A percentile compares a stretch with the other conserved stretches of the same genome.
Evolutionary conservation across 495 filamentous ascomycete genomes (phyloP).

Genomic region (Apodospora peruviana): DNA sequence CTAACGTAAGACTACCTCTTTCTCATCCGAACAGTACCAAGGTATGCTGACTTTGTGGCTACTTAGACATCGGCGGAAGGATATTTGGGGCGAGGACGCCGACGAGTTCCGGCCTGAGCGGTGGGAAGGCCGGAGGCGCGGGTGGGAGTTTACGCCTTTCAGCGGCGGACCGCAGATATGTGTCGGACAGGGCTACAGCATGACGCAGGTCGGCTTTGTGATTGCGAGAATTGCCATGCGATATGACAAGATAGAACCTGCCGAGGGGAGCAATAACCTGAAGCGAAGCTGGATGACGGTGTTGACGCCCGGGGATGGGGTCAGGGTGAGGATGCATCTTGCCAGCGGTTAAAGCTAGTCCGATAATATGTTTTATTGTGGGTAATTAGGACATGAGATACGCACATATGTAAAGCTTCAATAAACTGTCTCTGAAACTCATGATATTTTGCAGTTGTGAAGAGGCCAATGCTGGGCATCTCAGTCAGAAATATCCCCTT

Average conservation of each 20-base stretch:
- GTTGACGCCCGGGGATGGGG: background rate
- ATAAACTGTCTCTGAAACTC: no score
- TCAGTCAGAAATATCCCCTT: no score
- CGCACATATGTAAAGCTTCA: no score
- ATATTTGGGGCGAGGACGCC: constrained; percentile 32
- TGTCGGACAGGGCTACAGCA: constrained; percentile 1
- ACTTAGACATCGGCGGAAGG: constrained; percentile 26
- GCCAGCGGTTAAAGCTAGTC: no score
- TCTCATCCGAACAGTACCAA: background rate
- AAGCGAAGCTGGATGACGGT: constrained; percentile 3
- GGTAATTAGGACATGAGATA: no score
- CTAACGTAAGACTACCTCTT: background rate
- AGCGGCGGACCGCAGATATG: background rate
- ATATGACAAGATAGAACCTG: constrained; percentile 1
- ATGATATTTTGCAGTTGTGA: no score
- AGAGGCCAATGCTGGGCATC: no score
- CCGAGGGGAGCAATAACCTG: background rate
- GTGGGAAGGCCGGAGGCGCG: constrained; percentile 38
- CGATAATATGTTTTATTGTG: no score
- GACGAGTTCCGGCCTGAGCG: constrained; percentile 45
- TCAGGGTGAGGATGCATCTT: background rate
- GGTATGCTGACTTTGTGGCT: background rate
- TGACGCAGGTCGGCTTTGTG: background rate
- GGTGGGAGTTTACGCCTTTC: background rate
- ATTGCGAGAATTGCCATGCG: constrained; percentile 1